Conservation (phyloP, 441 rosid species). For the Populus hybrid region DNA sequence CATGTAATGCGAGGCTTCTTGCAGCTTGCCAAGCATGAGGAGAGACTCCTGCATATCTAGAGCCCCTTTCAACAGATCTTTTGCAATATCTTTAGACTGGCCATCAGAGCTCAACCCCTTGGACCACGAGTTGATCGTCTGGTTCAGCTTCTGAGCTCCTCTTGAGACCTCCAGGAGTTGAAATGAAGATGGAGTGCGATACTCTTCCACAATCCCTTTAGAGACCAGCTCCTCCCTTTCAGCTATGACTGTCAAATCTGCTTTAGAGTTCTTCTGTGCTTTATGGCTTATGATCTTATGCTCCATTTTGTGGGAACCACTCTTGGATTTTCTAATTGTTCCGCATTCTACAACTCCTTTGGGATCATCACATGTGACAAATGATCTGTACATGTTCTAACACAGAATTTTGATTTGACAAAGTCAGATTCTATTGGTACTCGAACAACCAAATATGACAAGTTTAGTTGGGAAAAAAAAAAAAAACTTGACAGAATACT, state of each 20-base stretch:
- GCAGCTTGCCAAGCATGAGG: slow-evolving; percentile 71
- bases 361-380: slow-evolving; percentile 82
- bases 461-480: neutral
- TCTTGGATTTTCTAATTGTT: slow-evolving; percentile 60
- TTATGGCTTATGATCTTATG: slow-evolving; percentile 27
- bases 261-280: slow-evolving; percentile 25
- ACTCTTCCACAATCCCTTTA: slow-evolving; percentile 24
- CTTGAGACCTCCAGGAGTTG: slow-evolving; percentile 74
- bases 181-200: slow-evolving; percentile 42
- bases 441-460: slow-evolving; percentile 11
- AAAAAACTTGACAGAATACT: slow-evolving; percentile 15
- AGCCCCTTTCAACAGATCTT: slow-evolving; percentile 77
- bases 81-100: slow-evolving; percentile 59
- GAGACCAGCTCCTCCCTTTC: slow-evolving; percentile 35
- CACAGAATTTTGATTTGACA: slow-evolving; percentile 17
- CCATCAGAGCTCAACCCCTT: slow-evolving; percentile 39
- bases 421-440: slow-evolving; percentile 25
- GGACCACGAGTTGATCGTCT: slow-evolving; percentile 62
- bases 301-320: slow-evolving; percentile 41
- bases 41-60: slow-evolving; percentile 85
- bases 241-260: slow-evolving; percentile 18
- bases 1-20: slow-evolving; percentile 57
- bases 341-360: slow-evolving; percentile 84
- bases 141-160: slow-evolving; percentile 82
- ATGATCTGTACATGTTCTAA: slow-evolving; percentile 84